A percentile compares a stretch with the other conserved stretches of the same genome.
These are phyloP conservation scores for Boletus subparvulus DNA, from an alignment of 768 basidiomycete genomes.

Conservation along the genomic window DNA sequence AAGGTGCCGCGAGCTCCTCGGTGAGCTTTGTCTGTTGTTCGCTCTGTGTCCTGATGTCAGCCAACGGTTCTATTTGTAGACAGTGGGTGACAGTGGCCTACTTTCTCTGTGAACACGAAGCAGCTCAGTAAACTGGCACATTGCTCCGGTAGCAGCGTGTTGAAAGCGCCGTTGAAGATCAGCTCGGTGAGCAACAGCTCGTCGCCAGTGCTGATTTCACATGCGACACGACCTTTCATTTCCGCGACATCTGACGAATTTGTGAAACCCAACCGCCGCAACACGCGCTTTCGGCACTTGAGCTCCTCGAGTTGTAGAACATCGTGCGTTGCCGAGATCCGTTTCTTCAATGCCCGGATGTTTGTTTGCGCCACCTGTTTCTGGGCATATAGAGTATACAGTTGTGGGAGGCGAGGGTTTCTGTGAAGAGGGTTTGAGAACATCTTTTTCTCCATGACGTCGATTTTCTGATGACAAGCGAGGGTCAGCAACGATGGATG, in stretches of 20 bases:
- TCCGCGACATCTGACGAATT: conserved; percentile 90
- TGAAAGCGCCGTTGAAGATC: conserved; percentile 97
- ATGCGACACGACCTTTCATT: conserved; percentile 96
- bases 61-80: background rate
- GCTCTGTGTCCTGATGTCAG: conserved; percentile 48
- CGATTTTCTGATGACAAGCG: conserved; percentile 69
- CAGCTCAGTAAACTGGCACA: conserved; percentile 93
- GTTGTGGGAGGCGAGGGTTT: conserved; percentile 72
- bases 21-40: conserved; percentile 83
- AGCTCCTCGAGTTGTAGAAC: conserved; percentile 95
- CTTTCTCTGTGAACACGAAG: conserved; percentile 98
- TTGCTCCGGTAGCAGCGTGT: conserved; percentile 84
- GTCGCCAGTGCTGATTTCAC: conserved; percentile 97
- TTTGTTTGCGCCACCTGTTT: conserved; percentile 71
- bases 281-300: conserved; percentile 90
- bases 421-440: conserved; percentile 74
- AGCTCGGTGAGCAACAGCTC: conserved; percentile 95
- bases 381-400: conserved; percentile 76
- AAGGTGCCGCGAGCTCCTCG: conserved; percentile 89
- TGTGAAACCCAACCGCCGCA: conserved; percentile 90
- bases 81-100: conserved; percentile 28
- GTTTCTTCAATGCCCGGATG: conserved; percentile 78
- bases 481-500: background rate
- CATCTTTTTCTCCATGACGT: conserved; percentile 84
- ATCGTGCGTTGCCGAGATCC: conserved; percentile 87